Evolutionary conservation across 139 green algal genomes (phyloP), one percentile per base, ranked within the genome.

Genomic region (Mychonastes homosphaera): DNA sequence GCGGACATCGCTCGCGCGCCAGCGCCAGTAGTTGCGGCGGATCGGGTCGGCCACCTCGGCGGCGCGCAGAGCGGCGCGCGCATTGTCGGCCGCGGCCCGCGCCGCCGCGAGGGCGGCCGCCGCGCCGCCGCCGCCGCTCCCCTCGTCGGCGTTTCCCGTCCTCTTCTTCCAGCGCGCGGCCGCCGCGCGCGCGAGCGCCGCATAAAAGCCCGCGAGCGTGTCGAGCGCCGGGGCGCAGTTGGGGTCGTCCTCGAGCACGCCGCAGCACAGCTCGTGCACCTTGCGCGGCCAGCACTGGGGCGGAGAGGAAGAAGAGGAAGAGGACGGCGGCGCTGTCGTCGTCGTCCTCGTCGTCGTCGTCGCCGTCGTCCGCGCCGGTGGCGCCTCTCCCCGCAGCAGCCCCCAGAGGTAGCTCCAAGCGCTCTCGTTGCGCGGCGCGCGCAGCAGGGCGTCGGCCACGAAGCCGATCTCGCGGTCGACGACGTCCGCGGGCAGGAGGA

Each of bases 351-450:
- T n/a, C n/a, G n/a, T n/a, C n/a, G n/a, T n/a, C n/a, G n/a, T n/a
- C n/a, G n/a, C 26, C 19, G 7, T 18, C 19, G 44, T 24, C 16
- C 7, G 44, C 19, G 9, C 8, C 44, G 15, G 9, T 29, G 18
- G 18, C 15, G 15, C 18, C 43, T 21, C 18, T 51, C 18, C 15
- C 43, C 15, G 13, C 43, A 51, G 43, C 33, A 89, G 64, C 7
- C 78, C 63, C 13, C 63, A 67, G 34, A 91, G 64, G 69, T 86
- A 87, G 47, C 70, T 77, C 84, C 84, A 94, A 12, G 69, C 60
- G 30, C 56, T 69, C 57, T 87, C 78, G 57, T 86, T 90, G 64
- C 83, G 56, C 1, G 79, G 79, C 4, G 63, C 74, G 2, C 19
- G 15, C 2, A 40, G 23, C 9, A 89, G 66, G 30, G 71, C 49